phyloP scores from a whole-genome alignment of 306 rosid species.

The Cicer chorassanicum region DNA sequence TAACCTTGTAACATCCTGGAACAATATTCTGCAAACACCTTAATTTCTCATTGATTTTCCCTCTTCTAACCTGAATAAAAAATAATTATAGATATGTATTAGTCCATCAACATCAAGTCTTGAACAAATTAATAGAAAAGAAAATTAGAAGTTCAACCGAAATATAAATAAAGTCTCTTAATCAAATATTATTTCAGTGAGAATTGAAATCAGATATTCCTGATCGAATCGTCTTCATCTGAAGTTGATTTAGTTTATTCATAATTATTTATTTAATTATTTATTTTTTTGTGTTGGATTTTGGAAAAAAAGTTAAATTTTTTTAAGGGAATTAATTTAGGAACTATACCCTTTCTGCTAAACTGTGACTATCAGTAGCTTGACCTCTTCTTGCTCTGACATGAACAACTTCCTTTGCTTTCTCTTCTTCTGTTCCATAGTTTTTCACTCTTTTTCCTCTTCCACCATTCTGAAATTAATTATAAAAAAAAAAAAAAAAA shows the following conservation, averaged over 20 bases:
- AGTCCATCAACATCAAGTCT: constrained; percentile 23
- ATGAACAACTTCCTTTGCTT: constrained; percentile 83
- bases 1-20: constrained; percentile 95
- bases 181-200: too few species aligned
- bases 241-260: not conserved
- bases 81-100: constrained; percentile 9
- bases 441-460: constrained; percentile 72
- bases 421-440: constrained; percentile 60
- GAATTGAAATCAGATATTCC: too few species aligned
- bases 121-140: not conserved
- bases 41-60: constrained; percentile 87
- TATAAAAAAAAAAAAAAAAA: constrained; percentile 21
- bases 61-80: constrained; percentile 85
- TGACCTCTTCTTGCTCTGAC: constrained; percentile 99
- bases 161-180: too few species aligned
- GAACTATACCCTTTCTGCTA: constrained; percentile 93
- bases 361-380: constrained; percentile 96
- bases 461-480: constrained; percentile 58
- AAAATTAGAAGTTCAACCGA: not conserved
- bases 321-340: not conserved
- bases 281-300: not conserved
- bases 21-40: constrained; percentile 89
- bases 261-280: not conserved
- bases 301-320: not conserved
- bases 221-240: too few species aligned